Evolutionary conservation across 495 filamentous ascomycete species (phyloP).

Genomic region (Bryoglossum gracile): DNA sequence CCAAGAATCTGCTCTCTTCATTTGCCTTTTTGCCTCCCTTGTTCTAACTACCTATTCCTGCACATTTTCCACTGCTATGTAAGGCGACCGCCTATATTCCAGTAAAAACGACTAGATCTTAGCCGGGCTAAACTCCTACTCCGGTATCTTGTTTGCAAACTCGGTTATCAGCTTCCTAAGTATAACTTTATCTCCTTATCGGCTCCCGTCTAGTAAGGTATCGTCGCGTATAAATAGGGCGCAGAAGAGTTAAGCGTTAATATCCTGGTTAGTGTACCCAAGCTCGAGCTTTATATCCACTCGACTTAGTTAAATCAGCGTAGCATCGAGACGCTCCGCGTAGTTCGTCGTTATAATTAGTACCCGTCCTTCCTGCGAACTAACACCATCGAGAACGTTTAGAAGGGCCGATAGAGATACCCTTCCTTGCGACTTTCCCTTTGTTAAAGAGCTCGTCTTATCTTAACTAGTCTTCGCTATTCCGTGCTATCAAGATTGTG

Average conservation of each 20-base stretch:
- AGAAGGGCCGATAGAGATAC: constrained; percentile 64
- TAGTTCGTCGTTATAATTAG: constrained; percentile 81
- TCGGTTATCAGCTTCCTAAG: constrained; percentile 36
- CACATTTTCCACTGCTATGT: constrained; percentile 3
- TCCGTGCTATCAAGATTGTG: constrained; percentile 22
- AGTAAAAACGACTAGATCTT: constrained; percentile 70
- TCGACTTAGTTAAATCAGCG: constrained; percentile 69
- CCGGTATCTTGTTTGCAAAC: constrained; percentile 57
- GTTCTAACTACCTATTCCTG: background rate
- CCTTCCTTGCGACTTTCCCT: constrained; percentile 27
- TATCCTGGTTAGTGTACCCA: constrained; percentile 35
- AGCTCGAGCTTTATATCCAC: constrained; percentile 68
- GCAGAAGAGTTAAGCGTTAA: constrained; percentile 10
- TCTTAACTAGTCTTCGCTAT: constrained; percentile 21
- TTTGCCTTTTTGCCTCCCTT: background rate
- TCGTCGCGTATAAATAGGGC: constrained; percentile 10
- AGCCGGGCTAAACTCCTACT: constrained; percentile 64
- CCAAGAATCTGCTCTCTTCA: background rate
- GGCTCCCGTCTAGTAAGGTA: background rate
- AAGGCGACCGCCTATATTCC: constrained; percentile 53
- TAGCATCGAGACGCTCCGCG: constrained; percentile 60
- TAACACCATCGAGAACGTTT: constrained; percentile 70
- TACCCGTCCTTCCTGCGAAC: constrained; percentile 62
- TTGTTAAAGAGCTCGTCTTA: constrained; percentile 8
- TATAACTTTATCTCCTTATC: constrained; percentile 27